Evolutionary conservation across 306 rosid genomes (phyloP), one percentile per base, ranked within the genome.

Genomic region (Astragalus membranaceus): DNA sequence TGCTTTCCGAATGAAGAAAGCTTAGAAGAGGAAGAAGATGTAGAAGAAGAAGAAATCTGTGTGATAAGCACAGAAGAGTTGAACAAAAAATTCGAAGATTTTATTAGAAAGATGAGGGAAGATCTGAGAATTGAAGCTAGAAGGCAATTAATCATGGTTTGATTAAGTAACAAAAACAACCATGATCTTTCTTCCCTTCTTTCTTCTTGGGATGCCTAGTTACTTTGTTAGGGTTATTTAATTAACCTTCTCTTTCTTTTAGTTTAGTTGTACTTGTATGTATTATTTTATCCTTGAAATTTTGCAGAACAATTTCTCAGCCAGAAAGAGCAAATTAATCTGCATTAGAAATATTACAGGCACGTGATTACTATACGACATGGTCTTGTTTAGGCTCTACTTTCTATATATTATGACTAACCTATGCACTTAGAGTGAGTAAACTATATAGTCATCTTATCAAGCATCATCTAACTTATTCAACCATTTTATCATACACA

Each of bases 71-170:
- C 92, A 51, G 98, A 92, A 71, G 96, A 92, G 66, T 39, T 89
- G 53, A 88, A 92, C 80, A 83, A 82, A 81, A 92, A 82, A 55
- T 77, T 90, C 51, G 98, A 92, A 56, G 96, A 92, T 15, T 92
- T 92, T 35, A 92, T 92, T 30, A 86, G 83, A 75, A 92, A 76
- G 72, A 85, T 86, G 91, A 92, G 79, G 84, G 84, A 79, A 76
- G 96, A 77, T 81, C 52, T 90, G 11, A 84, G 88, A 64, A 72
- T 85, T 44, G 91, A 92, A 83, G 91, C 96, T 73, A 72, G 74
- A 75, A 57, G 78, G 30, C 90, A 85, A 51, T 46, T 83, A 23
- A 75, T 88, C 17, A 78, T 86, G 82, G 88, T 83, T 59, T 80
- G 64, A 77, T 59, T 26, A 26, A 42, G 20, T 59, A 37, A 46